phyloP scores from a whole-genome alignment of 2,329 filamentous ascomycete species.

The Nemania sp. region DNA sequence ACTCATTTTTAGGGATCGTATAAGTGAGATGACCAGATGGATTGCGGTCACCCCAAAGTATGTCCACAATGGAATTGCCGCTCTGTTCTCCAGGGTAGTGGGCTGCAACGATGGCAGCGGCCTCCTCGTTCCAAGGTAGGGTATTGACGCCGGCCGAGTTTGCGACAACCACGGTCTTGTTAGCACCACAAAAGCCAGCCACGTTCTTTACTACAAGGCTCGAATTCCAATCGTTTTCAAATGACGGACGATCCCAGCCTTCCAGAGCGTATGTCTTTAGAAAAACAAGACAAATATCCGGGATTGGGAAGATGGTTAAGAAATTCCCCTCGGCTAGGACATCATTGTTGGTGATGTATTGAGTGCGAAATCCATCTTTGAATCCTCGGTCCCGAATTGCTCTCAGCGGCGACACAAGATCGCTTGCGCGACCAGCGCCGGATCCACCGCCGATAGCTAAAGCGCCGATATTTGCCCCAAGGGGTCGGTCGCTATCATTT shows the following conservation, averaged over 20 bases:
- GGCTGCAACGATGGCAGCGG: neutral
- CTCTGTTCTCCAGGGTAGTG: neutral
- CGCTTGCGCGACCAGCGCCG: neutral
- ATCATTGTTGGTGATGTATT: neutral
- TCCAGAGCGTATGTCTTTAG: neutral
- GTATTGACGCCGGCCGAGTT: neutral
- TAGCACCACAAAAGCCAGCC: neutral
- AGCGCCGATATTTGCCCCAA: neutral
- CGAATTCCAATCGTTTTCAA: neutral
- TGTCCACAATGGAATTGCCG: neutral
- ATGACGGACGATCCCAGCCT: neutral
- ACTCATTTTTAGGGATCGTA: neutral
- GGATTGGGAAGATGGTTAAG: neutral
- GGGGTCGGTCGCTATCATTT: too few species aligned
- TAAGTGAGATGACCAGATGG: neutral
- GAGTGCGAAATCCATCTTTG: neutral
- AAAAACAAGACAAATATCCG: constrained; percentile 1
- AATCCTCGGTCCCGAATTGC: neutral
- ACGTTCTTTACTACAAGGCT: neutral
- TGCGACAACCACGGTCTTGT: neutral
- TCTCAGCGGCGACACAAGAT: neutral
- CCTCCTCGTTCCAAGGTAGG: neutral
- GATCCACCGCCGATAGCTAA: neutral
- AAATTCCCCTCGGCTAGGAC: neutral
- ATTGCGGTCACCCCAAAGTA: neutral